These are phyloP conservation scores for Leccinum subtestaceum DNA, from an alignment of 768 basidiomycete genomes.

Conservation along the genomic window DNA sequence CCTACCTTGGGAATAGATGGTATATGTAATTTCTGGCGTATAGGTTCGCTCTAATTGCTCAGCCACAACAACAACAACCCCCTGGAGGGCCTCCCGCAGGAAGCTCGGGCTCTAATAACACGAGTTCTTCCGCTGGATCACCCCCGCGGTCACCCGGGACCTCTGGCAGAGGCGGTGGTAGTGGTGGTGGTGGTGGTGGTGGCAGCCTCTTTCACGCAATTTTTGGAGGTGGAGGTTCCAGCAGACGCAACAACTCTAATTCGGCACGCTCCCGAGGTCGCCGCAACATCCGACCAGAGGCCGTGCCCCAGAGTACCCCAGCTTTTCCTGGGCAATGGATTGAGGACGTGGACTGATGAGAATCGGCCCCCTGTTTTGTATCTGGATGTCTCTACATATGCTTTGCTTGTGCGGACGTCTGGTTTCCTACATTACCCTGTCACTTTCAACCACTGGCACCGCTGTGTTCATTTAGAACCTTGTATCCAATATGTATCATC, in stretches of 20 bases:
- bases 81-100: slow-evolving; percentile 29
- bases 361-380: not conserved
- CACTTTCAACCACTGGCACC: not conserved
- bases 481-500: slow-evolving; percentile 11
- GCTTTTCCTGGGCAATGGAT: slow-evolving; percentile 35
- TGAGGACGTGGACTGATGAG: slow-evolving; percentile 32
- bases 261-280: slow-evolving; percentile 10
- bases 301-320: slow-evolving; percentile 13
- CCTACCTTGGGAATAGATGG: not conserved
- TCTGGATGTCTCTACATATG: slow-evolving; percentile 1
- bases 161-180: slow-evolving; percentile 19
- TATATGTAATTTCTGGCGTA: slow-evolving; percentile 6
- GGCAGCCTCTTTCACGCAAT: slow-evolving; percentile 29
- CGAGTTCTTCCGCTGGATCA: slow-evolving; percentile 18
- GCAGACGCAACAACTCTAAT: slow-evolving; percentile 13
- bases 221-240: slow-evolving; percentile 27
- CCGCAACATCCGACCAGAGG: slow-evolving; percentile 5
- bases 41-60: slow-evolving; percentile 66
- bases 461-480: slow-evolving; percentile 21
- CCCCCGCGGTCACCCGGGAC: slow-evolving; percentile 17
- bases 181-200: not conserved
- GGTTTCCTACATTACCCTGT: slow-evolving; percentile 12
- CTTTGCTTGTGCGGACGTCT: slow-evolving; percentile 3
- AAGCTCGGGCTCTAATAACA: slow-evolving; percentile 10
- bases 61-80: slow-evolving; percentile 46